phyloP scores from a whole-genome alignment of 2,329 filamentous ascomycete species.

The Fusarium sacchari region DNA sequence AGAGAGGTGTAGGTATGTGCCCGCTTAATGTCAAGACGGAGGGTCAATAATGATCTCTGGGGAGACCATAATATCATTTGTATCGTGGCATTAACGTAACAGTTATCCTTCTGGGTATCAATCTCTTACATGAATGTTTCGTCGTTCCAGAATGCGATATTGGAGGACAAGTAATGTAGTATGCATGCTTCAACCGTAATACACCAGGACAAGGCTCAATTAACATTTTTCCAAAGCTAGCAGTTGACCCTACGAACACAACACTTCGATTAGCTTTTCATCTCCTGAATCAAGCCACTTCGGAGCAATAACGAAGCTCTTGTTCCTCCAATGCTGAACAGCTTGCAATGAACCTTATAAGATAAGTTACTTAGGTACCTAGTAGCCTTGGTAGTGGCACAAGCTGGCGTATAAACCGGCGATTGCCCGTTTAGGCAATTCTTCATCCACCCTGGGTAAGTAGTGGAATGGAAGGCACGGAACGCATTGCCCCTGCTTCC shows the following conservation, averaged over 20 bases:
- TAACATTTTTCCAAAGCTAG: not conserved
- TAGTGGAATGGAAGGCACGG: conserved; percentile 19
- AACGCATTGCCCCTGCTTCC: not conserved
- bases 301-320: too few species aligned
- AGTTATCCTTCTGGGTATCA: not conserved
- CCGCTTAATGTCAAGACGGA: not conserved
- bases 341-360: not conserved
- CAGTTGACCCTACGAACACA: not conserved
- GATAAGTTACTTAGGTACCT: not conserved
- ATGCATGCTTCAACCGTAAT: not conserved
- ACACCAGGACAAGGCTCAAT: not conserved
- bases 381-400: too few species aligned
- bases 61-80: too few species aligned
- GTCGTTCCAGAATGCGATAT: too few species aligned
- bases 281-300: not conserved
- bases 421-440: conserved; percentile 38
- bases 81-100: not conserved
- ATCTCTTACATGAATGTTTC: too few species aligned
- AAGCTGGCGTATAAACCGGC: conserved; percentile 8
- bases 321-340: not conserved
- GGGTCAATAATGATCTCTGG: not conserved
- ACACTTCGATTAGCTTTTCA: not conserved
- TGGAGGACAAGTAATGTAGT: not conserved
- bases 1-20: not conserved
- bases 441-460: conserved; percentile 1